Evolutionary conservation across 257 asterid species (phyloP).

Genomic region (Anisodus acutangulus): DNA sequence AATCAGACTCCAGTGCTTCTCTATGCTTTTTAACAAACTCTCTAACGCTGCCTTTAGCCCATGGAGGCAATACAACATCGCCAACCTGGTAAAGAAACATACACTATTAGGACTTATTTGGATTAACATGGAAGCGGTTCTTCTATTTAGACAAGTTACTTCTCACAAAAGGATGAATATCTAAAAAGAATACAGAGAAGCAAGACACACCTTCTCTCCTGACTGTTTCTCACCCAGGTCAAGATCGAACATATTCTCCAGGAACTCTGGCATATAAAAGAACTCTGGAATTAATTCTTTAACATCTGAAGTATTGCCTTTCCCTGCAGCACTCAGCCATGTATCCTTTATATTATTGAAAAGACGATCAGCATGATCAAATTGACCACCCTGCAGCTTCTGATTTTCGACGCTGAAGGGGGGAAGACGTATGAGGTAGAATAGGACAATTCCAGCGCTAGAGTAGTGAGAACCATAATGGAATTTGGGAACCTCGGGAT

Average conservation of each 20-base stretch:
- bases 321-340: slow-evolving; percentile 99
- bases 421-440: slow-evolving; percentile 94
- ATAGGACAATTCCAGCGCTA: slow-evolving; percentile 98
- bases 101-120: slow-evolving; percentile 34
- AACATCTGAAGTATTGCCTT: slow-evolving; percentile 96
- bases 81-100: slow-evolving; percentile 70
- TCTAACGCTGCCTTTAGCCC: slow-evolving; percentile 92
- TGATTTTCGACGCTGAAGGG: slow-evolving; percentile 93
- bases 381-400: slow-evolving; percentile 98
- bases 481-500: slow-evolving; percentile 98
- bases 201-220: slow-evolving; percentile 86
- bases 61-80: slow-evolving; percentile 89
- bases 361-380: slow-evolving; percentile 99
- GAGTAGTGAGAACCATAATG: slow-evolving; percentile 99
- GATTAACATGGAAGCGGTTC: not conserved
- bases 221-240: slow-evolving; percentile 99
- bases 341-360: slow-evolving; percentile 91
- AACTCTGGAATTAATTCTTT: slow-evolving; percentile 99
- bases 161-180: not conserved
- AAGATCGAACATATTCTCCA: slow-evolving; percentile 82
- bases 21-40: slow-evolving; percentile 94
- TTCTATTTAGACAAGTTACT: no score
- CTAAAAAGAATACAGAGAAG: slow-evolving; percentile 6
- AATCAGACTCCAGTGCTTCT: slow-evolving; percentile 98
- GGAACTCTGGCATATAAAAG: slow-evolving; percentile 94